Evolutionary conservation across 2,329 filamentous ascomycete genomes (phyloP), one percentile per base, ranked within the genome.

Genomic region (Fonsecaea multimorphosa): DNA sequence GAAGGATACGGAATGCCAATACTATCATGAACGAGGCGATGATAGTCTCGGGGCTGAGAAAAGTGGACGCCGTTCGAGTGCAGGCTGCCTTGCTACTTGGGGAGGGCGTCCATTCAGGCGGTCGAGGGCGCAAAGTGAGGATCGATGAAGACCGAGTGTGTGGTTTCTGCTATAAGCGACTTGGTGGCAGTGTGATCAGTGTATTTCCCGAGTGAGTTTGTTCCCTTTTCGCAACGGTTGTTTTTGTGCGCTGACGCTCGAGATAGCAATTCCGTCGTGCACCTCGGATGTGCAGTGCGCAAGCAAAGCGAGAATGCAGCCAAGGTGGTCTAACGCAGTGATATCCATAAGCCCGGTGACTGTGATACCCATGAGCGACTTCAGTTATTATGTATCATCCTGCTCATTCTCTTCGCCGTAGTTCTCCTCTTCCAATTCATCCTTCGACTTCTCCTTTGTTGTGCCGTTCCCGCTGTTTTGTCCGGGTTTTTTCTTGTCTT

Each of bases 141-240:
- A 88, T 99, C 58, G 87, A 86, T 9, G 94, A 99, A 73, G 94
- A 98, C 75, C 84, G 92, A 58, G 89, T 97, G 61, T 99, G 95
- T 76, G 89, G 91, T 12, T 91, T 96, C 16, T 99, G 95, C 76
- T 91, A 97, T 78, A 98, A 97, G 83, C 84, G 95, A 70, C 86
- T 99, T 70, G 94, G 93, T 1, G 90, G 92, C 1, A 96, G 91
- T 76, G 95, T 97, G 19, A 90, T 98, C 66, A 89, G 93, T 46
- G 93, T 97, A 12, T 85, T 95, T 78, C 92, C 93, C 6, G 91
- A 96, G 80, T 92, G 88, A 76, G 85, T 83, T 27, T 19, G 58
- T 60, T 49, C 44, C 27, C 19, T 32, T 31, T 40, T 32, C 36
- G 24, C 7, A 3, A n/a, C n/a, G 2, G 44, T 11, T 4, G 36